Percentiles rank a stretch among this genome's conserved stretches.
These are phyloP conservation scores for Codiaeum variegatum DNA, from an alignment of 441 rosid species.

Conservation along the genomic window DNA sequence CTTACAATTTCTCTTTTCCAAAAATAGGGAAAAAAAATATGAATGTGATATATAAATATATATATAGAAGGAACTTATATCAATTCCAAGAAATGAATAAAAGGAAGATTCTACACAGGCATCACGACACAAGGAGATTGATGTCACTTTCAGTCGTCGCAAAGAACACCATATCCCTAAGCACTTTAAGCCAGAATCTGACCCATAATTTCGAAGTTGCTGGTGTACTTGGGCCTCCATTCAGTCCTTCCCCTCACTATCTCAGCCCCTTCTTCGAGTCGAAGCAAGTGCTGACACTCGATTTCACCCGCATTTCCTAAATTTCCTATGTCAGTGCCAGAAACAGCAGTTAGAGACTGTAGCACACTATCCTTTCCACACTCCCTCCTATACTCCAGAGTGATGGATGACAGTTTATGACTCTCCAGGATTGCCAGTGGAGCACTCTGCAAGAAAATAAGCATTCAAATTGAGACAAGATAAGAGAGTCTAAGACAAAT, in stretches of 20 bases:
- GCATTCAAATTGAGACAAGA: neutral
- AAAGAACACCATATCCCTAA: conserved; percentile 14
- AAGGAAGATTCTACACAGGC: conserved; percentile 29
- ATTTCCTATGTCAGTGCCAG: conserved; percentile 38
- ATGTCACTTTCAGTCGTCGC: conserved; percentile 17
- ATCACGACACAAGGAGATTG: conserved; percentile 14
- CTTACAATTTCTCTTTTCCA: conserved; percentile 17
- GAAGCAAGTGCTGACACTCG: conserved; percentile 93
- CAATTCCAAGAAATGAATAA: conserved; percentile 21
- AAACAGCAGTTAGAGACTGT: conserved; percentile 77
- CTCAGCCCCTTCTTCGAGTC: conserved; percentile 76
- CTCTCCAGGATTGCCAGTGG: conserved; percentile 78
- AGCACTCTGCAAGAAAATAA: conserved; percentile 58
- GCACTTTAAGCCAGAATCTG: conserved; percentile 39
- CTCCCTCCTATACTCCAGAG: conserved; percentile 94
- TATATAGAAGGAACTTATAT: conserved; percentile 22
- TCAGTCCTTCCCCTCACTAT: conserved; percentile 83
- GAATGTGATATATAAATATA: conserved; percentile 6
- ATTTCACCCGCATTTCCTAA: conserved; percentile 39
- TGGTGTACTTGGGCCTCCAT: conserved; percentile 75
- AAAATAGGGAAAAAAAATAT: neutral
- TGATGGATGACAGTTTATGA: conserved; percentile 68
- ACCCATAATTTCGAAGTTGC: conserved; percentile 35
- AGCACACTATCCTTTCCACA: conserved; percentile 93
- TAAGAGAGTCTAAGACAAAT: neutral